Evolutionary conservation across 495 filamentous ascomycete species (phyloP).

Genomic region (Chaetomium fimeti): DNA sequence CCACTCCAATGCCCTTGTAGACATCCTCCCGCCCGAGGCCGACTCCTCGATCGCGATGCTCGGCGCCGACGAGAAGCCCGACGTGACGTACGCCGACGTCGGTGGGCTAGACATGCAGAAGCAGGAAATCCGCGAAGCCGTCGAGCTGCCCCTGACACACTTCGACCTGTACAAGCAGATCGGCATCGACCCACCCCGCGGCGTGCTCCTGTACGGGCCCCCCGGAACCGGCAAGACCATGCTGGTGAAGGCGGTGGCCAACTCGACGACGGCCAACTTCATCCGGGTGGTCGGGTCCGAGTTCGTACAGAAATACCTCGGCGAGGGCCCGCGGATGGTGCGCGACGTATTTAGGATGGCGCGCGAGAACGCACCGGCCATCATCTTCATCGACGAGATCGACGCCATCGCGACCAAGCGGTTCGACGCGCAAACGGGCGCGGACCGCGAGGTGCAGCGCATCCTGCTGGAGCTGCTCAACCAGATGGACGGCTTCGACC

Average conservation of each 20-base stretch:
- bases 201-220: constrained; percentile 92
- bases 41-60: constrained; percentile 99
- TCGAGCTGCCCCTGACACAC: constrained; percentile 93
- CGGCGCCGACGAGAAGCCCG: constrained; percentile 92
- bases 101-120: constrained; percentile 99
- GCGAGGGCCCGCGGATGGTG: constrained; percentile 97
- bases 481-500: constrained; percentile 99
- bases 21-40: constrained; percentile 95
- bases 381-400: constrained; percentile 99
- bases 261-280: constrained; percentile 96
- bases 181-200: constrained; percentile 94
- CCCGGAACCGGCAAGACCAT: constrained; percentile 98
- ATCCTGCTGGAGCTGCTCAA: constrained; percentile 95
- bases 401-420: constrained; percentile 99
- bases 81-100: constrained; percentile 97
- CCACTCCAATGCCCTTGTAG: constrained; percentile 97
- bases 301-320: constrained; percentile 98
- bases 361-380: constrained; percentile 93
- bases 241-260: constrained; percentile 97
- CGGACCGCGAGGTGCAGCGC: constrained; percentile 96
- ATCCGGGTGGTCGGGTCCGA: constrained; percentile 98
- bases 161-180: constrained; percentile 99
- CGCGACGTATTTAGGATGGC: constrained; percentile 99
- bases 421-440: constrained; percentile 96
- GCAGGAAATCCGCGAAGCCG: constrained; percentile 96